These are phyloP conservation scores for Murraya koenigii DNA, from an alignment of 345 rosid species.

Conservation along the genomic window DNA sequence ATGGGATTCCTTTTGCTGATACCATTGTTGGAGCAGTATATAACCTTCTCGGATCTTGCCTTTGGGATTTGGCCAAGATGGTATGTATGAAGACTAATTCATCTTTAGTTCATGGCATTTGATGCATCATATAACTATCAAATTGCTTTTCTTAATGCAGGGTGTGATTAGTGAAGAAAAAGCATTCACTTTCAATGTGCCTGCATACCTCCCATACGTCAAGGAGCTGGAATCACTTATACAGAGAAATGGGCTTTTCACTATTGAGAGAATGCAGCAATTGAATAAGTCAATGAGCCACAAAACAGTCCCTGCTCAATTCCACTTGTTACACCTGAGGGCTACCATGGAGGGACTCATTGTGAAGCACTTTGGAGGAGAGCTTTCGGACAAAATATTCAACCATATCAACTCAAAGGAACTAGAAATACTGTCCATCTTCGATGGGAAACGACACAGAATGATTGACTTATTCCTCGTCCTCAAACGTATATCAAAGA, in stretches of 20 bases:
- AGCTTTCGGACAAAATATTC: neutral
- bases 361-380: conserved; percentile 15
- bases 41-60: neutral
- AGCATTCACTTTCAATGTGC: conserved; percentile 1
- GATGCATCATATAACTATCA: no score
- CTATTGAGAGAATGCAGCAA: neutral
- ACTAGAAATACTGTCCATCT: neutral
- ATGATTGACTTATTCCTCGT: neutral
- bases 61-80: conserved; percentile 6
- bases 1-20: neutral
- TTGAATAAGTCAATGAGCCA: neutral
- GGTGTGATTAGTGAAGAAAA: conserved; percentile 11
- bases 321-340: neutral
- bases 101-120: no score
- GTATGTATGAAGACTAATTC: neutral
- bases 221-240: conserved; percentile 2
- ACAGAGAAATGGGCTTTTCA: conserved; percentile 1
- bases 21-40: neutral
- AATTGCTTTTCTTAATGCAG: neutral
- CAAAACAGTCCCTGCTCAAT: neutral
- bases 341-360: conserved; percentile 12
- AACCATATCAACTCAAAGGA: neutral
- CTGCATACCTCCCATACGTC: neutral
- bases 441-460: neutral
- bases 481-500: neutral